Base-by-base conservation (phyloP, 208 protist genomes). In the Vickermania ingenoplastis region DNA sequence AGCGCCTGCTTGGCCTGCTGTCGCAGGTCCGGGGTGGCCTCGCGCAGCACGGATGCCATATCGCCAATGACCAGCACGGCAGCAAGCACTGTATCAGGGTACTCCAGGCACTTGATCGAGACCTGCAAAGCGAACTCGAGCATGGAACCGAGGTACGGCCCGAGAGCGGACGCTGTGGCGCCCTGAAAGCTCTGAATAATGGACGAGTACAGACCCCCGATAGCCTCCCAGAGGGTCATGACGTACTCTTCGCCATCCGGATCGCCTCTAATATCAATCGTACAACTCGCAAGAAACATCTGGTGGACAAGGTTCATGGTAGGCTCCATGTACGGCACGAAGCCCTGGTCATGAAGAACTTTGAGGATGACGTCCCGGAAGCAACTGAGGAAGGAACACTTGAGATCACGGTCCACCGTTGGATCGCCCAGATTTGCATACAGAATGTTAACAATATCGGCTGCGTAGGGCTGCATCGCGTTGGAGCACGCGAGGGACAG, bases 321-420 rank as follows among this genome's bases (percentile, higher is more conserved):
- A 7, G 62, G 57, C 26, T 54, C 31, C 24, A 98, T 68, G 78
- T 97, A 98, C 21, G 80, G 81, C 31, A 79, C 73, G 65, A 98
- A 97, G 17, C 70, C 56, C n/a, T 51, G 60, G 5, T 78, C 81
- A 22, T 73, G 72, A n/a, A 89, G 75, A 24, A 98, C 87, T 56
- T 96, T 92, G 3, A 98, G 62, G 2, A 96, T 95, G 41, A 99
- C 91, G 69, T 99, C 97, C 29, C 96, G 95, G 53, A 99, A 90
- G 75, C 84, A 93, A 31, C 76, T 75, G 31, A 98, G 61, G 61
- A 98, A 96, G 21, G 73, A 73, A 60, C 93, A 94, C 79, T 99
- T 99, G n/a, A 97, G 72, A 64, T 89, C 79, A 59, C 85, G 80
- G 57, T 97, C 79, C 5, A 98, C 64, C 21, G 89, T 59, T 14